phyloP scores from a whole-genome alignment of 345 rosid species.

The Sisymbrium irio region DNA sequence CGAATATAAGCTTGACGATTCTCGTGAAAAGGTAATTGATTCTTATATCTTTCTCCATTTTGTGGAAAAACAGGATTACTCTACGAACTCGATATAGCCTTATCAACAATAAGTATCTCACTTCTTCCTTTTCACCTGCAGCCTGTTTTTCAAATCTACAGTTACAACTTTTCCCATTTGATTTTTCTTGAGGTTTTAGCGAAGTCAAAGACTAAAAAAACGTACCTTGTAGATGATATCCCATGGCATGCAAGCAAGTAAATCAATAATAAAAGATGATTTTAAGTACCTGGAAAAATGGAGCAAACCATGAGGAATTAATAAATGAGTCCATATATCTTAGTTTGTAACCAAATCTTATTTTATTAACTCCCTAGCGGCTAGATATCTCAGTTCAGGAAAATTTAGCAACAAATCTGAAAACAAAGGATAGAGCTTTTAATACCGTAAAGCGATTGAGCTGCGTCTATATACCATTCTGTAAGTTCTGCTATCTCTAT shows the following conservation, averaged over 20 bases:
- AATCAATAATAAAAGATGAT: slow-evolving; percentile 60
- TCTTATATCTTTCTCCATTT: slow-evolving; percentile 77
- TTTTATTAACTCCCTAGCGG: too few species aligned
- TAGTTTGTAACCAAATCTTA: too few species aligned
- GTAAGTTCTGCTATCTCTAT: slow-evolving; percentile 54
- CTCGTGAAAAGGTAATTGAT: slow-evolving; percentile 79
- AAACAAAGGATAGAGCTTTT: not conserved
- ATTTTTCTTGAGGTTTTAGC: not conserved
- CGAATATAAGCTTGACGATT: slow-evolving; percentile 79
- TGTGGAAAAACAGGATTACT: slow-evolving; percentile 63
- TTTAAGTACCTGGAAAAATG: slow-evolving; percentile 54
- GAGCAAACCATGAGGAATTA: not conserved
- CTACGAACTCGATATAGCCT: slow-evolving; percentile 59
- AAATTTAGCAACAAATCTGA: too few species aligned
- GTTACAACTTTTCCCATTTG: not conserved
- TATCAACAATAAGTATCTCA: slow-evolving; percentile 75
- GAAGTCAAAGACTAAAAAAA: not conserved
- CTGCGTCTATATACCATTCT: slow-evolving; percentile 50
- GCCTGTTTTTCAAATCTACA: slow-evolving; percentile 37
- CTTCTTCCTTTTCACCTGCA: slow-evolving; percentile 58
- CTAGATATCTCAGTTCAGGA: too few species aligned
- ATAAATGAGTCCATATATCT: not conserved
- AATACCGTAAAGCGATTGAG: slow-evolving; percentile 60
- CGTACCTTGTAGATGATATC: slow-evolving; percentile 74
- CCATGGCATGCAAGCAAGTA: slow-evolving; percentile 83